A percentile compares a stretch with the other conserved stretches of the same genome.
These are phyloP conservation scores for Ajuga chamaepitys DNA, from an alignment of 257 asterid genomes.

Conservation along the genomic window DNA sequence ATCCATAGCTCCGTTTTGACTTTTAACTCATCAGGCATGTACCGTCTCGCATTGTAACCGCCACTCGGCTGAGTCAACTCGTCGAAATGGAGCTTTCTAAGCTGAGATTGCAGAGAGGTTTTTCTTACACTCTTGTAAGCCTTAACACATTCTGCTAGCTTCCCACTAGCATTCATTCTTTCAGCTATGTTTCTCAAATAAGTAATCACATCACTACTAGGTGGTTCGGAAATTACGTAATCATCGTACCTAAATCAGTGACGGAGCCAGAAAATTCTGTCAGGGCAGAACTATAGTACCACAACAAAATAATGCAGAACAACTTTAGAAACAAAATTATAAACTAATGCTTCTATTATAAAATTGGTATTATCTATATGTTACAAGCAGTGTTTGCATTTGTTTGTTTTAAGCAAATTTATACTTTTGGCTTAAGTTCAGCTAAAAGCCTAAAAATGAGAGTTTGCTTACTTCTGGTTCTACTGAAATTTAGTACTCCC, in stretches of 20 bases:
- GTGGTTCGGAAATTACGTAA: constrained; percentile 7
- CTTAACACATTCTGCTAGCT: constrained; percentile 14
- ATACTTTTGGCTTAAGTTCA: too few species aligned
- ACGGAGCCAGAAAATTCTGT: too few species aligned
- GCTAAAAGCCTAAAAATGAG: too few species aligned
- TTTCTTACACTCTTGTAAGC: constrained; percentile 26
- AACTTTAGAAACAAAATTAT: too few species aligned
- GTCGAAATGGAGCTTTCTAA: constrained; percentile 26
- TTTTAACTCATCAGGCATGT: constrained; percentile 21
- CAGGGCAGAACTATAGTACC: too few species aligned
- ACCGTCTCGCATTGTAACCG: background rate
- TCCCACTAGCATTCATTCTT: constrained; percentile 23
- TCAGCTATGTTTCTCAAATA: constrained; percentile 24
- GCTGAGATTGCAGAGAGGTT: constrained; percentile 5
- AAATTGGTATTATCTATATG: too few species aligned
- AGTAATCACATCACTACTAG: constrained; percentile 13
- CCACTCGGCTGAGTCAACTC: constrained; percentile 15
- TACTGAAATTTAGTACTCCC: too few species aligned
- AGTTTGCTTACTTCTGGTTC: too few species aligned
- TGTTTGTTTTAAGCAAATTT: too few species aligned
- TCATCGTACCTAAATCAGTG: constrained; percentile 25
- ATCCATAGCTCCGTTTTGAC: constrained; percentile 36
- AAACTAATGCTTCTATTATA: too few species aligned
- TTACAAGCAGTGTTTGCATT: too few species aligned
- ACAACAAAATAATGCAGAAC: too few species aligned